Evolutionary conservation across 208 protist species (phyloP), one percentile per base, ranked within the genome.

Genomic region (Blastocrithidia nonstop): DNA sequence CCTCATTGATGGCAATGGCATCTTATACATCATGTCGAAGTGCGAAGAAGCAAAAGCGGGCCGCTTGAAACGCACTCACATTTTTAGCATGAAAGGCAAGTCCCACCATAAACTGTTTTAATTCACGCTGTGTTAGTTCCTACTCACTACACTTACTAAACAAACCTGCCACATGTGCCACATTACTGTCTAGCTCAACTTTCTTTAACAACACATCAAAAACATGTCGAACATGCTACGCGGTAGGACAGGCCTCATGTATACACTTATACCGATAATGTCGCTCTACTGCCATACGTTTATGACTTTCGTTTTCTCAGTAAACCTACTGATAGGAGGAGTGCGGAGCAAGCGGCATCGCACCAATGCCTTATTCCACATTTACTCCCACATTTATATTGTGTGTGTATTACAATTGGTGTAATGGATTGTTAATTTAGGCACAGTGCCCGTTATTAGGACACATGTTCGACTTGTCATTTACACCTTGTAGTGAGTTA

Each of bases 41-140:
- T 9, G 77, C 73, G 19, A 86, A 66, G 39, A 93, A 93, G 40
- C 64, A 78, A 41, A 93, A 93, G 4, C 78, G 76, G 29, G 76
- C 69, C 3, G 83, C 78, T 11, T 66, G 65, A 43, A 61, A 60
- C 20, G 63, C 57, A n/a, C 59, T 65, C 55, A 93, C 37, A 0
- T 41, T 51, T 9, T 55, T 44, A 21, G 65, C 57, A 41, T 85
- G 66, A 38, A 93, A 93, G 16, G 74, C 72, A 22, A 50, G 73
- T 6, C 62, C 66, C 1, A 88, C 63, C 54, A 93, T 64, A 15
- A 93, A 47, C 53, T 82, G 63, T 31, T 66, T 61, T 31, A 93
- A 45, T 21, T 78, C 57, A 2, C 32, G 5, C 24, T 35, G 29
- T 35, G 11, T n/a, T n/a, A n/a, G 29, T 35, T 11, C 29, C 17